These are phyloP conservation scores for Hordeum pubiflorum DNA, from an alignment of 202 grass and related monocot genomes.

Conservation along the genomic window DNA sequence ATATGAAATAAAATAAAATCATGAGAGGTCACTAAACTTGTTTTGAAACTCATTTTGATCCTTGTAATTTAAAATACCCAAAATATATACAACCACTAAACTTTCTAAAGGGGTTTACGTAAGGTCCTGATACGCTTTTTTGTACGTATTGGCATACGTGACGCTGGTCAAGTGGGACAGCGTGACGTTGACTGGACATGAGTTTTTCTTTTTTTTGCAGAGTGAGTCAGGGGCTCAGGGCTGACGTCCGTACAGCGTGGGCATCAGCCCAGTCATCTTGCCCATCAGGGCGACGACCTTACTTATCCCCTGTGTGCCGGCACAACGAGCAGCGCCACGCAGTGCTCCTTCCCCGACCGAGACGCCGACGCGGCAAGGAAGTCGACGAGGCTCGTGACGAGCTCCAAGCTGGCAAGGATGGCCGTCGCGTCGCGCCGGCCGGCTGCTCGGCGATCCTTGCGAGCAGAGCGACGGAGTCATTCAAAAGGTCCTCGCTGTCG, in stretches of 20 bases:
- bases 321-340: conserved; percentile 44
- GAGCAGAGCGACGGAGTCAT: conserved; percentile 42
- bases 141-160: too few species aligned
- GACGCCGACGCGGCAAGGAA: conserved; percentile 38
- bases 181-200: too few species aligned
- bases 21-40: too few species aligned
- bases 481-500: conserved; percentile 23
- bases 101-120: too few species aligned
- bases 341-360: conserved; percentile 42
- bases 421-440: conserved; percentile 40
- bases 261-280: conserved; percentile 47
- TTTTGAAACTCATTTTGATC: too few species aligned
- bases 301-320: conserved; percentile 27
- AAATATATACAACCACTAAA: too few species aligned
- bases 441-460: conserved; percentile 38
- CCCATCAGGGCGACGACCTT: too few species aligned
- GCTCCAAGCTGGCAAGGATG: conserved; percentile 16
- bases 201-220: too few species aligned
- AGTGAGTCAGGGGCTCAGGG: neutral
- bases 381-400: conserved; percentile 31
- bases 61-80: too few species aligned
- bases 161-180: too few species aligned
- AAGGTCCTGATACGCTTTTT: too few species aligned
- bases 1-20: too few species aligned
- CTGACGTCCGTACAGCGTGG: conserved; percentile 47